These are phyloP conservation scores for Alternaria sp. DNA, from an alignment of 2,329 filamentous ascomycete genomes.

Conservation along the genomic window DNA sequence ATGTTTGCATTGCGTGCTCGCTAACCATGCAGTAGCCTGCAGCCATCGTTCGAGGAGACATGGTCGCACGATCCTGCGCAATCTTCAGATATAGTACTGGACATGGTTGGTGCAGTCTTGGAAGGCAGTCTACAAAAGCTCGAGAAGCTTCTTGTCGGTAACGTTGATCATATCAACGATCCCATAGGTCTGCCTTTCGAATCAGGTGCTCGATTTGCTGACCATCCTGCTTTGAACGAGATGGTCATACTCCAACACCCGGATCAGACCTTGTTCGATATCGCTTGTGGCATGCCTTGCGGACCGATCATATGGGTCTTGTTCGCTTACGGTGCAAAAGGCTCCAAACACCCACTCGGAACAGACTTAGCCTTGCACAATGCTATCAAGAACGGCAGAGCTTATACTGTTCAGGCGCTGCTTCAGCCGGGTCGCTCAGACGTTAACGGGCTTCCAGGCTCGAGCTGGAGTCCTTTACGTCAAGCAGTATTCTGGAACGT, in stretches of 20 bases:
- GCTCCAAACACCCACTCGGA: constrained; percentile 43
- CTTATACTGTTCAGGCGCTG: constrained; percentile 41
- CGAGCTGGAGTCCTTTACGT: constrained; percentile 40
- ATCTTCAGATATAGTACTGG: constrained; percentile 30
- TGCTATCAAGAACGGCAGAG: constrained; percentile 47
- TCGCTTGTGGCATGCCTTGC: constrained; percentile 44
- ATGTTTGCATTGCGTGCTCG: neutral
- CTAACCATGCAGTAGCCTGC: constrained; percentile 21
- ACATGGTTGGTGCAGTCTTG: constrained; percentile 41
- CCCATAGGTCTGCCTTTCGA: constrained; percentile 43
- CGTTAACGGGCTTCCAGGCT: constrained; percentile 38
- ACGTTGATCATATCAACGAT: constrained; percentile 39
- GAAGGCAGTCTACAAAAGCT: constrained; percentile 36
- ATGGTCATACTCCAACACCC: constrained; percentile 45
- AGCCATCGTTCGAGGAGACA: constrained; percentile 16
- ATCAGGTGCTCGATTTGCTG: constrained; percentile 32
- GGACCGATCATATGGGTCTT: constrained; percentile 39
- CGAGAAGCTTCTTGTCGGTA: constrained; percentile 35
- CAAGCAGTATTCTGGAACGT: constrained; percentile 46
- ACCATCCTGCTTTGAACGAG: constrained; percentile 34
- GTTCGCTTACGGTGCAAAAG: constrained; percentile 38
- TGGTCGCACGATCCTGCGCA: constrained; percentile 24
- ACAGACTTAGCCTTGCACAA: constrained; percentile 47
- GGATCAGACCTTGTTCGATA: constrained; percentile 43
- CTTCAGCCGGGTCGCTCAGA: constrained; percentile 32